Evolutionary conservation across 129 eudicot genomes (phyloP).

Genomic region (Cynara cardunculus): DNA sequence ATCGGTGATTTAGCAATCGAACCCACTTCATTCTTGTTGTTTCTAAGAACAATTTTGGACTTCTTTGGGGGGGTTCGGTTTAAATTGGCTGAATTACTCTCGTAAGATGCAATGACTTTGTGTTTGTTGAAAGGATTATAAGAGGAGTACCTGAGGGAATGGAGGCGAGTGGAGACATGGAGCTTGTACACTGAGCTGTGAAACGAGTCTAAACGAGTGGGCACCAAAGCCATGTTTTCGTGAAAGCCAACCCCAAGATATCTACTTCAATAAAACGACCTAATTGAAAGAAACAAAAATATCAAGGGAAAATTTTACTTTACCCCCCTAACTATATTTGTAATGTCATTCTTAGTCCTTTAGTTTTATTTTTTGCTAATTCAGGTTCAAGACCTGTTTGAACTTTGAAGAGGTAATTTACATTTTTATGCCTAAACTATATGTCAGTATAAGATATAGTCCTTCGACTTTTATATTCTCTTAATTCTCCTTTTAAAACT

Average conservation of each 20-base stretch:
- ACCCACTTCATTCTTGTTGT: constrained; percentile 23
- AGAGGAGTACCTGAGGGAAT: constrained; percentile 57
- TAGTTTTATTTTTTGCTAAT: background rate
- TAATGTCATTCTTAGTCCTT: background rate
- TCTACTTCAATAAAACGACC: background rate
- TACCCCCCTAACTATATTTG: background rate
- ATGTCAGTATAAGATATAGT: no score
- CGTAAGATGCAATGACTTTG: constrained; percentile 29
- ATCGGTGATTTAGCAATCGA: constrained; percentile 15
- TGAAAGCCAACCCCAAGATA: background rate
- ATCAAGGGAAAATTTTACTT: background rate
- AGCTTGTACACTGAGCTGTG: constrained; percentile 62
- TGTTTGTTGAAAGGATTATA: constrained; percentile 38
- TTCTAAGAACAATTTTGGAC: constrained; percentile 35
- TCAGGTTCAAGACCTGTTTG: background rate
- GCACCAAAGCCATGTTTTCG: constrained; percentile 48
- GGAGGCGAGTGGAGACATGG: constrained; percentile 14
- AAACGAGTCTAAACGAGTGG: constrained; percentile 55
- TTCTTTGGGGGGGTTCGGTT: constrained; percentile 33
- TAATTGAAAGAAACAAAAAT: constrained; percentile 13
- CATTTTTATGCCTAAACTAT: background rate
- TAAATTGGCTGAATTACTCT: constrained; percentile 8
- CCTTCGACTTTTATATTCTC: no score
- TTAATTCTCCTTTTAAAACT: background rate
- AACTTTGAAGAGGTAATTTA: background rate